A percentile compares a stretch with the other conserved stretches of the same genome.
Conservation (phyloP, 768 basidiomycete species). For the Krasilnikovozyma curviuscula region DNA sequence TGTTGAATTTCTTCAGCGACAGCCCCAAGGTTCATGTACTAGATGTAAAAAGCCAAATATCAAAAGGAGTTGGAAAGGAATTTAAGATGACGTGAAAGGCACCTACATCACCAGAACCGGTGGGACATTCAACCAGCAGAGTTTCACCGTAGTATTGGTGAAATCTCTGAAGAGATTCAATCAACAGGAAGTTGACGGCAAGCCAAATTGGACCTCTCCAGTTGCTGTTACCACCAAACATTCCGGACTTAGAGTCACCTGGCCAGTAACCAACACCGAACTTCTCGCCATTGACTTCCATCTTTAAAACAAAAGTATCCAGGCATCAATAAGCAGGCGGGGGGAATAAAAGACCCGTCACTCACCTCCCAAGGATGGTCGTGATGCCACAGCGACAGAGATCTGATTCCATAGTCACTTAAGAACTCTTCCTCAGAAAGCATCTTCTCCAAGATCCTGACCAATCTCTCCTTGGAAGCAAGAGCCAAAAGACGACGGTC, state of each 20-base stretch:
- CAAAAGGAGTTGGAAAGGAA: not conserved
- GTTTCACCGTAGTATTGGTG: conserved; percentile 84
- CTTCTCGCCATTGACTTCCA: conserved; percentile 76
- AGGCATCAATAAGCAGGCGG: not conserved
- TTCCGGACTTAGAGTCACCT: conserved; percentile 85
- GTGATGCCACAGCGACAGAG: conserved; percentile 39
- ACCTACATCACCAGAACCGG: conserved; percentile 63
- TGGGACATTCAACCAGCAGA: conserved; percentile 84
- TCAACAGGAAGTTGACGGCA: conserved; percentile 78
- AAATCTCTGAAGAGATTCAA: conserved; percentile 62
- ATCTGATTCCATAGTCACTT: conserved; percentile 85
- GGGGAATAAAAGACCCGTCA: not conserved
- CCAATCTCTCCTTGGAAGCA: conserved; percentile 74
- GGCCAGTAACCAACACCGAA: conserved; percentile 96
- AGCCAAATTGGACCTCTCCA: conserved; percentile 68
- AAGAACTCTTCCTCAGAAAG: conserved; percentile 92
- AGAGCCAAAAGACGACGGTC: conserved; percentile 75
- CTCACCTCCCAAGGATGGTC: not conserved
- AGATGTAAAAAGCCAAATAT: not conserved
- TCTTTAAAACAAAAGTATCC: conserved; percentile 47
- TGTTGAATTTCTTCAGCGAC: conserved; percentile 98
- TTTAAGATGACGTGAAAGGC: not conserved
- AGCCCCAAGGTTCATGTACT: conserved; percentile 75
- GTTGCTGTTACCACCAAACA: conserved; percentile 59
- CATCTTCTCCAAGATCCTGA: conserved; percentile 85